Base-by-base conservation (phyloP, 2,329 filamentous ascomycete genomes). In the Fusarium sambucinum region DNA sequence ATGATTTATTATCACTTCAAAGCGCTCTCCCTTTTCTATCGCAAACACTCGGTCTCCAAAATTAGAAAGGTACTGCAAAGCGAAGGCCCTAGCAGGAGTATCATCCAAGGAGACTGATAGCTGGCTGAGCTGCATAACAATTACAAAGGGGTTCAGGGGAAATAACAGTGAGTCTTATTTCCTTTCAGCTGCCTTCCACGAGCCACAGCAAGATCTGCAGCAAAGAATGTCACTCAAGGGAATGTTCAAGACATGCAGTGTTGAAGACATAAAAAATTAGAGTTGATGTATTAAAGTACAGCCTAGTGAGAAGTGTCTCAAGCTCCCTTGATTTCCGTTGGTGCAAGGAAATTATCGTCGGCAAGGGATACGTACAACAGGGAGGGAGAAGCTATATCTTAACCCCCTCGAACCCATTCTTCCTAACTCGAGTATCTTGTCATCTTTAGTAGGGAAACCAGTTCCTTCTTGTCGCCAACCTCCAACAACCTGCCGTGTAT, bases 21-120 rank as follows among this genome's bases (percentile, higher is more conserved):
- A 61, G 0, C 48, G 38, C 14, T 61, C 47, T 30, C 61, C 48
- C 5, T 61, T n/a, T 60, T 66, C 62, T 1, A 55, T 55, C 8
- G 61, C 8, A 35, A 66, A 66, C 1, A 61, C 55, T 25, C 27
- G 27, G 27, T 7, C 27, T 19, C 16, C 3, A 17, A 17, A 12
- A 4, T 17, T 33, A 3, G 13, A 33, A 3, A 13, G 17, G 2
- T 14, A 8, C 6, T 13, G 16, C 3, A 12, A 10, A 48, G 8
- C 7, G 8, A 9, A 25, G n/a, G 23, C 21, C 12, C 7, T 10
- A 12, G 6, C 11, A 14, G 7, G 3, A 23, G 6, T 3, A 13
- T 17, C n/a, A 23, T 17, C 12, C 17, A 38, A 19, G 10, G 6
- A 19, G 14, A 33, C 5, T 11, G 6, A 4, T 11, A 38, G 11